These are phyloP conservation scores for Exophiala aquamarina DNA, from an alignment of 2,329 filamentous ascomycete genomes.

Conservation along the genomic window DNA sequence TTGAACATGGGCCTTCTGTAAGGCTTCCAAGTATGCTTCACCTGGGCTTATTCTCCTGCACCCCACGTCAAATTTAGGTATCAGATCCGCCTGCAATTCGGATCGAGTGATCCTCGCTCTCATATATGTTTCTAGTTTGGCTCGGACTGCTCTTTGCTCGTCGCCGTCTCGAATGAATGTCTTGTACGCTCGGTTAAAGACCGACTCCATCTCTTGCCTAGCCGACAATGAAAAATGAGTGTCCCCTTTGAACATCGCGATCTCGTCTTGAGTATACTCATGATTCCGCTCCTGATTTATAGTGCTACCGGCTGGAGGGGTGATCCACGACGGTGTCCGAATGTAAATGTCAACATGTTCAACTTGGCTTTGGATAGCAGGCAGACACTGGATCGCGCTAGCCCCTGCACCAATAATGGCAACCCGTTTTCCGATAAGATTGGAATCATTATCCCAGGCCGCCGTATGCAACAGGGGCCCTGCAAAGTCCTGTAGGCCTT, in stretches of 20 bases:
- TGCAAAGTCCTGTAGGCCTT: slow-evolving; percentile 28
- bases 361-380: slow-evolving; percentile 10
- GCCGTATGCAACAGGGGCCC: slow-evolving; percentile 31
- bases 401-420: slow-evolving; percentile 44
- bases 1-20: slow-evolving; percentile 21
- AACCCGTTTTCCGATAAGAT: slow-evolving; percentile 53
- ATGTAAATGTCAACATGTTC: slow-evolving; percentile 29
- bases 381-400: slow-evolving; percentile 11
- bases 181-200: slow-evolving; percentile 33
- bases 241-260: too few species aligned
- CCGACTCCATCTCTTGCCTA: slow-evolving; percentile 33
- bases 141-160: neutral
- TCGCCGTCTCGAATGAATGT: neutral
- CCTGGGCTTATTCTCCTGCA: slow-evolving; percentile 31
- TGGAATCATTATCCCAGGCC: slow-evolving; percentile 48
- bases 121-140: neutral
- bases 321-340: slow-evolving; percentile 31
- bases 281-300: too few species aligned
- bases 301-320: slow-evolving; percentile 5
- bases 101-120: neutral
- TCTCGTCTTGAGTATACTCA: too few species aligned
- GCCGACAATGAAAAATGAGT: slow-evolving; percentile 9
- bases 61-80: neutral
- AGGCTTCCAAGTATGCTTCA: slow-evolving; percentile 37
- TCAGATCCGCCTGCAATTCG: neutral